These are phyloP conservation scores for Taiwanofungus camphoratus DNA, from an alignment of 1,284 basidiomycete genomes.

Conservation along the genomic window DNA sequence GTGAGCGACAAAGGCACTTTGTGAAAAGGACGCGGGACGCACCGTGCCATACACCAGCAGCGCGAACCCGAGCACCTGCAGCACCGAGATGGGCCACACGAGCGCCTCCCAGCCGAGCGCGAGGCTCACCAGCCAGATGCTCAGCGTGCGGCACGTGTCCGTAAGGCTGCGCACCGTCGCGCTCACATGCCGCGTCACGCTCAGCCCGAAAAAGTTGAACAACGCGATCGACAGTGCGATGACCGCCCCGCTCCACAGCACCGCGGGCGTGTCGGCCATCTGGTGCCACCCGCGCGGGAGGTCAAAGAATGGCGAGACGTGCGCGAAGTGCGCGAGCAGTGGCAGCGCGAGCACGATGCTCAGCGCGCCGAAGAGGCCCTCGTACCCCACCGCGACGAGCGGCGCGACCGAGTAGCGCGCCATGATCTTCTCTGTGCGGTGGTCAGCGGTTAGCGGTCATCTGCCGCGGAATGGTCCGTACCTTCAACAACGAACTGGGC, in stretches of 20 bases:
- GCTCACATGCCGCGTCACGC: constrained; percentile 86
- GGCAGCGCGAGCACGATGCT: constrained; percentile 76
- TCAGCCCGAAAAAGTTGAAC: constrained; percentile 95
- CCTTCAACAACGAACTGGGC: constrained; percentile 95
- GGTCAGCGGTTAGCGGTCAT: too few species aligned
- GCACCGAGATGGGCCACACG: constrained; percentile 73
- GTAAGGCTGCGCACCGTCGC: constrained; percentile 88
- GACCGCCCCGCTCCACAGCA: constrained; percentile 73
- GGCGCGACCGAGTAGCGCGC: constrained; percentile 83
- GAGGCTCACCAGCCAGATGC: constrained; percentile 87
- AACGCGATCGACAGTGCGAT: constrained; percentile 71
- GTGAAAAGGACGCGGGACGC: too few species aligned
- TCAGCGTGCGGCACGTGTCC: constrained; percentile 93
- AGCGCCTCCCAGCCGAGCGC: constrained; percentile 91
- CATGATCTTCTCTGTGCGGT: constrained; percentile 77
- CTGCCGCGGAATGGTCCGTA: constrained; percentile 31
- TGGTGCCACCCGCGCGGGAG: constrained; percentile 87
- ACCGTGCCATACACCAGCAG: constrained; percentile 89
- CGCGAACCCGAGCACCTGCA: constrained; percentile 88
- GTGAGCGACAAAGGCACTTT: too few species aligned
- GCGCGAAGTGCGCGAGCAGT: constrained; percentile 46
- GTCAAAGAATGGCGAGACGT: constrained; percentile 76
- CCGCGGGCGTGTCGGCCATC: constrained; percentile 74
- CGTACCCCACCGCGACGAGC: constrained; percentile 91
- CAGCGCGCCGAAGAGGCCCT: constrained; percentile 87